Conservation (phyloP, 176 grass and related monocot genomes). For the Melocanna baccifera region DNA sequence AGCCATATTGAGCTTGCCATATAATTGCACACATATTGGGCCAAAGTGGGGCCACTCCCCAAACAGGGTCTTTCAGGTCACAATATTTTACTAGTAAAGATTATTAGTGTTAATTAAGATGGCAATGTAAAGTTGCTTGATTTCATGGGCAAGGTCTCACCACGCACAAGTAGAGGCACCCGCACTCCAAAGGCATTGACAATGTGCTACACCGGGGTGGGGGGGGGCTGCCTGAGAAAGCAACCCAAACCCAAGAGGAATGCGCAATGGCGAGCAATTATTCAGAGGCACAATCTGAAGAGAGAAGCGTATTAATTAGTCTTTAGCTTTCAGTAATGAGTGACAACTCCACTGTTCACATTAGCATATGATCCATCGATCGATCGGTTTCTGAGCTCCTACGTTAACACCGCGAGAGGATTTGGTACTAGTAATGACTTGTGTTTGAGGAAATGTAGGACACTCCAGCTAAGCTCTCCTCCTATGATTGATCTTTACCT, state of each 20-base stretch:
- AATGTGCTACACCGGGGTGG: background rate
- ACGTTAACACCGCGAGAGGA: constrained; percentile 25
- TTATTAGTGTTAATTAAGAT: background rate
- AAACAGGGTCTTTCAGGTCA: background rate
- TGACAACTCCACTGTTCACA: background rate
- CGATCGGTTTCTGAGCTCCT: constrained; percentile 27
- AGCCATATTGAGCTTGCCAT: no score
- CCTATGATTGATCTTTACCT: constrained; percentile 51
- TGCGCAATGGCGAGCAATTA: background rate
- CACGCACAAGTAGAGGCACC: constrained; percentile 17
- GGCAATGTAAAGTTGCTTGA: constrained; percentile 17
- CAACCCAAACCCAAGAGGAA: background rate
- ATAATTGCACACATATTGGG: no score
- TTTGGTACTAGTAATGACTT: constrained; percentile 24
- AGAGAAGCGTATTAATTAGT: background rate
- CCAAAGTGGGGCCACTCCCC: no score
- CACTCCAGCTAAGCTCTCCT: constrained; percentile 26
- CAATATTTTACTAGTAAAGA: constrained; percentile 11
- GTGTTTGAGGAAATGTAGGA: constrained; percentile 44
- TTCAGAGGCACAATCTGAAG: background rate
- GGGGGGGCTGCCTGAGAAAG: background rate
- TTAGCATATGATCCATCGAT: background rate
- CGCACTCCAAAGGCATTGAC: constrained; percentile 62
- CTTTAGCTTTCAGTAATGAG: background rate
- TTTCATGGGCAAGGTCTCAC: constrained; percentile 31